Base-by-base conservation (phyloP, 2,329 filamentous ascomycete genomes). In the Verticillium klebahnii region DNA sequence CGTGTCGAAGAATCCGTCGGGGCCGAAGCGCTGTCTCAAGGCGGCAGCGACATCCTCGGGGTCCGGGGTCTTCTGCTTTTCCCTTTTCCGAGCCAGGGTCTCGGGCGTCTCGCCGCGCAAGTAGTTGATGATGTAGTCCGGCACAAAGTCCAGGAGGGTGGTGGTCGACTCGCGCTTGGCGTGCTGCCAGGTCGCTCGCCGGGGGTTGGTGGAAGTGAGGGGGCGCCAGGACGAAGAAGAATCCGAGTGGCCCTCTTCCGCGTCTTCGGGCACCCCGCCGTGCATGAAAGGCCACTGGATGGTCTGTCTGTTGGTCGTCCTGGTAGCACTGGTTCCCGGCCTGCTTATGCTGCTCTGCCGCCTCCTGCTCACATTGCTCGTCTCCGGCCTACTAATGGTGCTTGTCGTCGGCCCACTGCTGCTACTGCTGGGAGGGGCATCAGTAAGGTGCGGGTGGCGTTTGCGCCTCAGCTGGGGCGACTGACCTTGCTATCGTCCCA, bases 91-190 rank as follows among this genome's bases (percentile, higher is more conserved):
- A 6, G 82, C 82, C 23, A 85, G 67, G 34, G 77, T 78, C 69
- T 84, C 82, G 15, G 82, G 82, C 2, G 82, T 85, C 70, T 85
- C 82, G 56, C 82, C 82, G 50, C 82, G 78, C 64, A 85, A 75
- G 68, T 81, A 85, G 69, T 83, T 80, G 64, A 82, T 75, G 50
- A 85, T 79, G 65, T 85, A 85, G 70, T 85, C 82, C 9, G 82
- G 82, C 17, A 85, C 77, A 36, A 84, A 75, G 32, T 66, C 64
- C 32, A 66, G 60, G 5, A 66, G 36, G 2, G 63, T 65, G 12
- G 50, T 39, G 9, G 64, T 61, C n/a, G 63, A 65, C 25, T 64
- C 62, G 11, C 61, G 64, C 57, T 65, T 65, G 29, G 61, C 63
- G 23, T 58, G 61, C 15, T 64, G 63, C 64, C 64, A 66, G 23